These are phyloP conservation scores for Rhodotorula paludigena DNA, from an alignment of 768 basidiomycete genomes.

Conservation along the genomic window DNA sequence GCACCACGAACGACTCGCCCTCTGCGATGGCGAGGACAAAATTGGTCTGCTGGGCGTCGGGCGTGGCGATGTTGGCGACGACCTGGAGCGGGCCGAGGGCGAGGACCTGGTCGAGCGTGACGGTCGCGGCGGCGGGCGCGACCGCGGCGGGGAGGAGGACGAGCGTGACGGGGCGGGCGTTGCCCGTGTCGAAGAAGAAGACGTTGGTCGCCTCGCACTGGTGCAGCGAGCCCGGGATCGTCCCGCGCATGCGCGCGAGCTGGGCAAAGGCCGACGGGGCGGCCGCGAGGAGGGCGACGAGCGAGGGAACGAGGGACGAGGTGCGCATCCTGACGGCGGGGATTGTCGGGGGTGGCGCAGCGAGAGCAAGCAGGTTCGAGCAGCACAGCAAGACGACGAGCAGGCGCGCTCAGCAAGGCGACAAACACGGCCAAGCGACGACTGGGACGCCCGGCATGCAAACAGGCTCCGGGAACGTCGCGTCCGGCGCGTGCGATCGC, in stretches of 20 bases:
- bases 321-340: not conserved
- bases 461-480: not conserved
- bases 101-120: conserved; percentile 14
- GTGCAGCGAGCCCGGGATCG: conserved; percentile 21
- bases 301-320: not conserved
- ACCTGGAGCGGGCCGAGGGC: conserved; percentile 22
- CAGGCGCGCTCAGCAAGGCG: not conserved
- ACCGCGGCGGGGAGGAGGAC: conserved; percentile 27
- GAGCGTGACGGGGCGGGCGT: conserved; percentile 27
- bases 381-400: not conserved
- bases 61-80: conserved; percentile 27
- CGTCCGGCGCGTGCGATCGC: not conserved
- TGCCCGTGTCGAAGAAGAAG: conserved; percentile 38
- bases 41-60: conserved; percentile 20
- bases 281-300: conserved; percentile 2
- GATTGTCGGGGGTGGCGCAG: not conserved
- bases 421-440: not conserved
- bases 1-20: conserved; percentile 36
- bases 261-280: not conserved
- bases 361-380: not conserved
- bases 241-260: conserved; percentile 6
- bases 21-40: conserved; percentile 32
- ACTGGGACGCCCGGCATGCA: not conserved
- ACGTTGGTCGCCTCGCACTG: conserved; percentile 37
- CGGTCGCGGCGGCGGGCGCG: conserved; percentile 1